These are phyloP conservation scores for Aspergillus sp. DNA, from an alignment of 2,329 filamentous ascomycete genomes.

Conservation along the genomic window DNA sequence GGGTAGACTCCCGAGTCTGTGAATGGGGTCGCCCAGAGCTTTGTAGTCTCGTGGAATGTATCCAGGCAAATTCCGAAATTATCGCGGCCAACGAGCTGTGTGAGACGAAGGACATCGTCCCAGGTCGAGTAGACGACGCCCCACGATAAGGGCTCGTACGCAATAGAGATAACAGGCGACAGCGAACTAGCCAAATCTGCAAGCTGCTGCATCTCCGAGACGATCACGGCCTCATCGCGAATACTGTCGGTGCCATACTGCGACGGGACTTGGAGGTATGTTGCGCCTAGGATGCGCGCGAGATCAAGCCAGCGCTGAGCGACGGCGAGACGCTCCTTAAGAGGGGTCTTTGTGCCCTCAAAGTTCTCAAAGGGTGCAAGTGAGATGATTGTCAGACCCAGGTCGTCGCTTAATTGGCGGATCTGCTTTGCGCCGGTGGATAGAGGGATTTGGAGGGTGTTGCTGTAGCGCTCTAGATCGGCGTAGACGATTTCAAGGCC, in stretches of 20 bases:
- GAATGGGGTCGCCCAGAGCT: conserved; percentile 34
- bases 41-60: conserved; percentile 34
- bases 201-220: conserved; percentile 29
- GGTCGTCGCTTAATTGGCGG: conserved; percentile 18
- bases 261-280: conserved; percentile 34
- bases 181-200: conserved; percentile 27
- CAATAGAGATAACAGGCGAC: conserved; percentile 27
- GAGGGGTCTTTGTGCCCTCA: conserved; percentile 30
- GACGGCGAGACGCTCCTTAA: conserved; percentile 26
- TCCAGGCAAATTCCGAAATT: conserved; percentile 43
- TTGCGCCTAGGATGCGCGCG: conserved; percentile 24
- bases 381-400: conserved; percentile 25
- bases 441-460: conserved; percentile 16
- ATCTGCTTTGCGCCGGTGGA: conserved; percentile 20
- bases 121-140: conserved; percentile 32
- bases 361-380: conserved; percentile 39
- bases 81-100: conserved; percentile 26
- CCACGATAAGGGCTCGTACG: conserved; percentile 39
- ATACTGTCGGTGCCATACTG: conserved; percentile 25
- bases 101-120: conserved; percentile 30
- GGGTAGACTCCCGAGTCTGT: conserved; percentile 25
- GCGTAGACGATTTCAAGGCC: conserved; percentile 35
- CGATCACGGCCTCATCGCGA: conserved; percentile 27
- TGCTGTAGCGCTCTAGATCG: conserved; percentile 27
- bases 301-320: conserved; percentile 34